Percentiles rank a stretch among this genome's conserved stretches.
phyloP scores from a whole-genome alignment of 108 stramenopile species.

The Skeletonema menzelii region DNA sequence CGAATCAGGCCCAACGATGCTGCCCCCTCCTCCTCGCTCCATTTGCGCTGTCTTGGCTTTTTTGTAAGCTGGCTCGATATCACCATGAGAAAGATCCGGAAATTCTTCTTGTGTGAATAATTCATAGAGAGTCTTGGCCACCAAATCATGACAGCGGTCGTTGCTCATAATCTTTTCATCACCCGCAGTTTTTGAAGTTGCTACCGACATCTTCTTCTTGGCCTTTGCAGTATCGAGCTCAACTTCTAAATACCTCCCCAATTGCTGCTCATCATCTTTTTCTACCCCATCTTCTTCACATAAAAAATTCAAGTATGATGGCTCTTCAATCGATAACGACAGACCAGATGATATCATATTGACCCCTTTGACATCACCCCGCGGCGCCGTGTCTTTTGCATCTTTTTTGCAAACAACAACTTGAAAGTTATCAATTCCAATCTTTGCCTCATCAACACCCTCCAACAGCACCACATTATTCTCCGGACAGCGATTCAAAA shows the following conservation, averaged over 20 bases:
- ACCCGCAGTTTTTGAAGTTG: neutral
- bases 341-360: slow-evolving; percentile 1
- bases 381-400: too few relatives aligned
- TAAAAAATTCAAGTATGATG: neutral
- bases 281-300: neutral
- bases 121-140: neutral
- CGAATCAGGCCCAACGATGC: neutral
- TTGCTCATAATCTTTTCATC: neutral
- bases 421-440: too few relatives aligned
- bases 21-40: neutral
- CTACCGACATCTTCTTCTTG: neutral
- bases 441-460: neutral
- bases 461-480: neutral
- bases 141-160: neutral
- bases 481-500: slow-evolving; percentile 1
- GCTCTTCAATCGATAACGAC: neutral
- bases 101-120: neutral
- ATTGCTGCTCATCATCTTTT: neutral
- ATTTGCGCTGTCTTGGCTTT: neutral
- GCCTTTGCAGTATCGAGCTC: neutral
- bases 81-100: neutral
- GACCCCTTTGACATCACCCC: slow-evolving; percentile 1
- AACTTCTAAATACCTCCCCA: neutral
- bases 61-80: neutral
- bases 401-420: neutral